Base-by-base conservation (phyloP, 2,329 filamentous ascomycete genomes). In the Alternaria brassicicola region DNA sequence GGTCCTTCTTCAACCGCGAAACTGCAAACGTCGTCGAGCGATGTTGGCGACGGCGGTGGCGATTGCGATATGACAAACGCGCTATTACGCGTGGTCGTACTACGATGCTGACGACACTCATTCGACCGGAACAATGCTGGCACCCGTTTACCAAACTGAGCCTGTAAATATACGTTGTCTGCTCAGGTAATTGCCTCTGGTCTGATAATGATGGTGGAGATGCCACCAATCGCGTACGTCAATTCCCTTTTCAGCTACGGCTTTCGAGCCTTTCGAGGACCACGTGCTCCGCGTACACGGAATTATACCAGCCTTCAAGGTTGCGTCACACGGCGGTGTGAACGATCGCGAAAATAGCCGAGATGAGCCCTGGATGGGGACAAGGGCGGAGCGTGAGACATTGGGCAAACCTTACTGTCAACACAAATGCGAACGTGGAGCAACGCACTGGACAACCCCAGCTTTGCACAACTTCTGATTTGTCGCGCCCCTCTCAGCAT, bases 341-440 rank as follows among this genome's bases (percentile, higher is more conserved):
- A 61, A 63, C 60, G 54, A 47, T 56, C 63, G 58, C 56, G 61
- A 56, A 59, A 66, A 67, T 70, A 74, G 63, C 70, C 70, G 70
- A 72, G 53, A 69, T 68, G 66, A 63, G 56, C 42, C 52, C 41
- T 48, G 56, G 30, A 36, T 17, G 31, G 42, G 65, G 51, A 42
- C 42, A 60, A 60, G 61, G 64, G 23, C 55, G 57, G 53, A 58
- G 50, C 42, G 43, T 55, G 53, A 62, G 52, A 59, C 48, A 54
- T 48, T 46, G 46, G 57, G 50, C 54, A 55, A 65, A 61, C 49
- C 49, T 56, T 60, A 61, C 21, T 17, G 21, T 48, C 30, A 26
- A 42, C 51, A 66, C 58, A 57, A 63, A 56, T 54, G 68, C 48
- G 30, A 50, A 50, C 55, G 54, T 51, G 43, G 47, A 43, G 50